Conservation (phyloP, 108 stramenopile species). For the Halocafeteria seosinensis region DNA sequence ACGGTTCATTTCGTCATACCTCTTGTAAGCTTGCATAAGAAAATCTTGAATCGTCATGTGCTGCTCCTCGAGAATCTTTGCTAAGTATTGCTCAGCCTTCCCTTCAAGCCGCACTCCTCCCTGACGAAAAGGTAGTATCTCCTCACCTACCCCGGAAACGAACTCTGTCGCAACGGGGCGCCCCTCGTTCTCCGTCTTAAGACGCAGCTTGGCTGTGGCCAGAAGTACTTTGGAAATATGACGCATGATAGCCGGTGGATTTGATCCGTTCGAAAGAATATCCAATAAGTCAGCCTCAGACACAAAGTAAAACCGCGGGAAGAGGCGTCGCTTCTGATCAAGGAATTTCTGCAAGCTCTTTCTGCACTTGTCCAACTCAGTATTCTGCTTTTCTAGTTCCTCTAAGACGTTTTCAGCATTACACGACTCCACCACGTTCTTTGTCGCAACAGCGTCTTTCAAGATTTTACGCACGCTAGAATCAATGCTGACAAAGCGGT, state of each 20-base stretch:
- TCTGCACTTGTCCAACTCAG: conserved; percentile 54
- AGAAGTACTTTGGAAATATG: conserved; percentile 59
- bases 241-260: conserved; percentile 46
- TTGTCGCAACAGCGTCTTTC: conserved; percentile 34
- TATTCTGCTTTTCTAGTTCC: conserved; percentile 41
- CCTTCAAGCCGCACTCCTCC: conserved; percentile 51
- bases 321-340: conserved; percentile 51
- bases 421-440: conserved; percentile 42
- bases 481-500: conserved; percentile 51
- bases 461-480: conserved; percentile 39
- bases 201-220: conserved; percentile 31
- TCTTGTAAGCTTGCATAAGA: not conserved
- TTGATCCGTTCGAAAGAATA: conserved; percentile 54
- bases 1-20: conserved; percentile 12
- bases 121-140: conserved; percentile 45
- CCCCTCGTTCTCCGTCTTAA: not conserved
- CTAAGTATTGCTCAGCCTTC: conserved; percentile 63
- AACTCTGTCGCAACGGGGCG: conserved; percentile 39
- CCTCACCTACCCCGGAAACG: conserved; percentile 47
- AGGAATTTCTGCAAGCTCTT: conserved; percentile 58
- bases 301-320: conserved; percentile 62
- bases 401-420: conserved; percentile 40
- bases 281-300: conserved; percentile 56
- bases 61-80: not conserved
- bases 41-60: not conserved